phyloP scores from a whole-genome alignment of 768 basidiomycete genomes.

The Mycena filopes region DNA sequence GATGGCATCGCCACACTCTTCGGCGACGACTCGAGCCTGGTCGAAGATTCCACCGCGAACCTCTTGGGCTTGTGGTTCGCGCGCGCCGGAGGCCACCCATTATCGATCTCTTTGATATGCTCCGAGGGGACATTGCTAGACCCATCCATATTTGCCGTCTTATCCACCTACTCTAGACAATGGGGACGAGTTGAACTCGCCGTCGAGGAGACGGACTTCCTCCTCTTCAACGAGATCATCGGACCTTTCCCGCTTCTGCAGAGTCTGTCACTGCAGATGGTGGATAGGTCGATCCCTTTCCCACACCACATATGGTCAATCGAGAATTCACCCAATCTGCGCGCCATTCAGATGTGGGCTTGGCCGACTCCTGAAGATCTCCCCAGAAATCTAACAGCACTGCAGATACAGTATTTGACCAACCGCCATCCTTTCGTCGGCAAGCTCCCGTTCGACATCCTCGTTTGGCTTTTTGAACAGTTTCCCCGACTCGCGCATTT shows the following conservation, averaged over 20 bases:
- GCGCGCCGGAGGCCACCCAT: background rate
- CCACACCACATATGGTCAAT: background rate
- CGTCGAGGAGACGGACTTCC: background rate
- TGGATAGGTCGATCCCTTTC: conserved; percentile 20
- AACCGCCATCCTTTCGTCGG: too few relatives aligned
- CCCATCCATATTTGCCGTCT: background rate
- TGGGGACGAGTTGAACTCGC: conserved; percentile 14
- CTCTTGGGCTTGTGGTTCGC: conserved; percentile 18
- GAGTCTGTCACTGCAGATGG: background rate
- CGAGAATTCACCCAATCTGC: background rate
- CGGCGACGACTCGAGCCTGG: background rate
- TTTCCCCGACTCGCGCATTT: too few relatives aligned
- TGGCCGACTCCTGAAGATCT: background rate
- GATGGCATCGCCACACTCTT: background rate
- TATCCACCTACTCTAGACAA: background rate
- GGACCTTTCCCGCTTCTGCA: conserved; percentile 7
- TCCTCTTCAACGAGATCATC: background rate
- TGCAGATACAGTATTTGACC: too few relatives aligned
- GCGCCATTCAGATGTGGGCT: background rate
- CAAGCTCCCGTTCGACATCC: too few relatives aligned
- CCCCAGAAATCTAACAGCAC: too few relatives aligned
- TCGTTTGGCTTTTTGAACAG: too few relatives aligned
- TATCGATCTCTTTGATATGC: conserved; percentile 8
- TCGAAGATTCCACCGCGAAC: background rate
- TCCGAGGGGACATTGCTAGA: background rate